Conservation (phyloP, 352 stramenopile genomes). For the Stramenopiles sp. region DNA sequence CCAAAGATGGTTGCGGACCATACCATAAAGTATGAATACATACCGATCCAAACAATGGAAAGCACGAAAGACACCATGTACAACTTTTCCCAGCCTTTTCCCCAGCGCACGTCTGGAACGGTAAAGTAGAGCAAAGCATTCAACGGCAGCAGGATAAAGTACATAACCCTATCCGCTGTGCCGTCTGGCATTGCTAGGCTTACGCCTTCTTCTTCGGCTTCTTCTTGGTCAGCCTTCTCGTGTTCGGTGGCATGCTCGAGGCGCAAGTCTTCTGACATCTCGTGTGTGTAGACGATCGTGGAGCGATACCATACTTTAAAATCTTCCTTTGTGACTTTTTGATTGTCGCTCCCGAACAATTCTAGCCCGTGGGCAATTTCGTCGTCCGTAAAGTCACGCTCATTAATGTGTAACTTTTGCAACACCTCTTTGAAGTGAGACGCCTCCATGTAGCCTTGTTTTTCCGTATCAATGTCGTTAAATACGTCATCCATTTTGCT, state of each 20-base stretch:
- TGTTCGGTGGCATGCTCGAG: no score
- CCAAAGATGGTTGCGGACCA: conserved; percentile 36
- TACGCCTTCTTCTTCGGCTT: conserved; percentile 27
- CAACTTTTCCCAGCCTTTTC: conserved; percentile 27
- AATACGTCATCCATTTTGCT: conserved; percentile 32
- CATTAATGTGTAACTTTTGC: conserved; percentile 25
- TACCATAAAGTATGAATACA: conserved; percentile 43
- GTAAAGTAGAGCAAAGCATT: conserved; percentile 35
- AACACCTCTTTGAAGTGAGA: conserved; percentile 33
- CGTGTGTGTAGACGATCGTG: conserved; percentile 32
- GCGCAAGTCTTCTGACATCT: no score
- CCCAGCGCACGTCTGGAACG: conserved; percentile 34
- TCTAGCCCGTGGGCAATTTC: conserved; percentile 26
- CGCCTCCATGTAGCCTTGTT: conserved; percentile 31
- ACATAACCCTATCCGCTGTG: conserved; percentile 22
- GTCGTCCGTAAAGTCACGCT: conserved; percentile 27
- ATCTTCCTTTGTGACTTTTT: conserved; percentile 37
- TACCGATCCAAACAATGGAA: conserved; percentile 42
- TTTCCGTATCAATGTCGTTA: conserved; percentile 33
- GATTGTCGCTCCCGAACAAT: conserved; percentile 29
- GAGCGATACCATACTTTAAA: conserved; percentile 39
- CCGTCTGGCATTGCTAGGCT: conserved; percentile 15
- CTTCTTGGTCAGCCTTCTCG: conserved; percentile 28
- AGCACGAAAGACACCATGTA: conserved; percentile 39
- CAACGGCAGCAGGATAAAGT: conserved; percentile 35